These are phyloP conservation scores for Chlamydomonas incerta DNA, from an alignment of 139 green algal species.

Conservation along the genomic window DNA sequence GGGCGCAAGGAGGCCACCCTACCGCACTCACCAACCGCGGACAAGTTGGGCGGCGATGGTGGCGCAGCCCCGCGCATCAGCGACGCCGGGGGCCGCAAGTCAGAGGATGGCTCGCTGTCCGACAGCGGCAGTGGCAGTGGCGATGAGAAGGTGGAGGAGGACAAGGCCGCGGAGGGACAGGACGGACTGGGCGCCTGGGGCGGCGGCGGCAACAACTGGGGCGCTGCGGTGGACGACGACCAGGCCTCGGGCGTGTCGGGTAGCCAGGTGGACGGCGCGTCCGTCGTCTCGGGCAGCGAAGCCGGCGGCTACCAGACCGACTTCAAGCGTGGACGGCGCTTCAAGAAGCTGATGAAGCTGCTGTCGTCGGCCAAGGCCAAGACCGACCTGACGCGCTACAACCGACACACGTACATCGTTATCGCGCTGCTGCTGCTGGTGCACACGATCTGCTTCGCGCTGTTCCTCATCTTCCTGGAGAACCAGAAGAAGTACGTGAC, in stretches of 20 bases:
- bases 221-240: constrained; percentile 9
- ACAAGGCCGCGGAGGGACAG: not conserved
- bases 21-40: constrained; percentile 21
- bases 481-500: constrained; percentile 44
- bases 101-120: constrained; percentile 1
- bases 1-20: constrained; percentile 31
- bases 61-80: not conserved
- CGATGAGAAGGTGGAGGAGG: not conserved
- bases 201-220: not conserved
- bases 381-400: constrained; percentile 37
- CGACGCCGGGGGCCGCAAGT: constrained; percentile 16
- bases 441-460: constrained; percentile 44
- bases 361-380: constrained; percentile 34
- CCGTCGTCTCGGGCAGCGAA: constrained; percentile 42
- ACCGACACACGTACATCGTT: constrained; percentile 35
- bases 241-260: constrained; percentile 41
- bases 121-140: constrained; percentile 21
- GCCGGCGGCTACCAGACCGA: constrained; percentile 50
- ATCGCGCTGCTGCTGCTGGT: constrained; percentile 41
- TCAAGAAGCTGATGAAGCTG: constrained; percentile 55
- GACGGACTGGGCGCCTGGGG: constrained; percentile 17
- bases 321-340: constrained; percentile 57
- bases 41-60: constrained; percentile 11
- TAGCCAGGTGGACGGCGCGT: constrained; percentile 35
- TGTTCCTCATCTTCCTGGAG: constrained; percentile 35